Conservation (phyloP, 2,329 filamentous ascomycete species). For the Venturia nashicola region DNA sequence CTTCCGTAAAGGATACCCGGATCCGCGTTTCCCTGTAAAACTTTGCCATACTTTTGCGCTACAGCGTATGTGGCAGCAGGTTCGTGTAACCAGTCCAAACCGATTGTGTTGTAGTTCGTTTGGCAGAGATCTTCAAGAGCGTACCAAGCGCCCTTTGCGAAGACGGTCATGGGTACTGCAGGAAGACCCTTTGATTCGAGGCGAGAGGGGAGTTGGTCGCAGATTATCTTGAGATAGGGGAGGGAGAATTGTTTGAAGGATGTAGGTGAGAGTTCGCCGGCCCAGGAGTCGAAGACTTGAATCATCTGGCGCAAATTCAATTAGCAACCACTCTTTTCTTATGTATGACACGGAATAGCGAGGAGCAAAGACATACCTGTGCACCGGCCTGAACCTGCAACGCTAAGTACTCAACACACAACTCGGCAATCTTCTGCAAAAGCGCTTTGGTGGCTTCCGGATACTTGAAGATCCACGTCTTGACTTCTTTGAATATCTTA, state of each 20-base stretch:
- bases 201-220: slow-evolving; percentile 62
- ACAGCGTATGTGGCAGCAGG: slow-evolving; percentile 72
- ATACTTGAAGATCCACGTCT: slow-evolving; percentile 95
- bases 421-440: slow-evolving; percentile 80
- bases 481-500: slow-evolving; percentile 86
- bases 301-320: slow-evolving; percentile 45
- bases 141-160: slow-evolving; percentile 96
- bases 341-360: slow-evolving; percentile 12
- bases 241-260: slow-evolving; percentile 77
- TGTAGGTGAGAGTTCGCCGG: slow-evolving; percentile 75
- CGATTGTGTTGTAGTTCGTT: slow-evolving; percentile 84
- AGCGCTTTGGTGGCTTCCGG: slow-evolving; percentile 67
- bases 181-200: slow-evolving; percentile 64
- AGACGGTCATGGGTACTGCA: slow-evolving; percentile 89
- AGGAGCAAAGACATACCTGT: slow-evolving; percentile 43
- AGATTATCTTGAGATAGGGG: slow-evolving; percentile 77
- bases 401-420: slow-evolving; percentile 90
- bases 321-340: background rate
- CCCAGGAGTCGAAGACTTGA: slow-evolving; percentile 98
- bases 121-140: slow-evolving; percentile 78
- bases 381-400: slow-evolving; percentile 87
- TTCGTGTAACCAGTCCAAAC: slow-evolving; percentile 90
- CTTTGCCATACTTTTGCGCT: slow-evolving; percentile 56
- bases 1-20: slow-evolving; percentile 86
- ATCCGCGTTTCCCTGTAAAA: slow-evolving; percentile 91